These are phyloP conservation scores for Puya raimondii DNA, from an alignment of 176 grass and related monocot species.

Conservation along the genomic window DNA sequence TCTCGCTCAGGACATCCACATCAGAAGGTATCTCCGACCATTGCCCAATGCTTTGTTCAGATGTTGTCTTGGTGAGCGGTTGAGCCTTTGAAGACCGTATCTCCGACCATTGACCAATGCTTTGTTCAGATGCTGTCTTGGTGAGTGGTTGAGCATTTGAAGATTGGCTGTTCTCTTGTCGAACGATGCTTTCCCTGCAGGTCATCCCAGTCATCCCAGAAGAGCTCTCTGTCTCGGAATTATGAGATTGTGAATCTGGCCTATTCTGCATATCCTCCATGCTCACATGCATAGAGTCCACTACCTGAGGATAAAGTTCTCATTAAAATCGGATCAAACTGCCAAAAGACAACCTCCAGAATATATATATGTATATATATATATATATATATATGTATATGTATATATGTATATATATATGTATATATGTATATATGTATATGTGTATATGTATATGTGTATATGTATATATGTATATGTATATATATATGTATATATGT, in stretches of 20 bases:
- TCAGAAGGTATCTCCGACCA: conserved; percentile 79
- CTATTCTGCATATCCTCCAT: conserved; percentile 18
- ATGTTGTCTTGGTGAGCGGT: conserved; percentile 61
- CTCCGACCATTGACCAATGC: conserved; percentile 94
- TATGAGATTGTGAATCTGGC: conserved; percentile 2
- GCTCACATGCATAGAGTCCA: conserved; percentile 24
- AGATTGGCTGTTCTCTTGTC: conserved; percentile 38
- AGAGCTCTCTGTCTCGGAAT: conserved; percentile 20
- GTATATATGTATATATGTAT: too few relatives aligned
- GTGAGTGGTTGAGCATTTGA: conserved; percentile 67
- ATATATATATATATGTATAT: too few relatives aligned
- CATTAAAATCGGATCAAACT: neutral
- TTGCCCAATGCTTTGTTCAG: conserved; percentile 88
- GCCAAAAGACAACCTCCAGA: too few relatives aligned
- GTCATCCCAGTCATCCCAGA: conserved; percentile 11
- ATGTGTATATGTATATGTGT: too few relatives aligned
- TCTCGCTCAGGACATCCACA: conserved; percentile 50
- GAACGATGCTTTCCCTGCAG: conserved; percentile 40
- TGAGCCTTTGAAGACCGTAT: conserved; percentile 63
- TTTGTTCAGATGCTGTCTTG: conserved; percentile 71
- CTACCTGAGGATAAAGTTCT: conserved; percentile 17
- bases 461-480: too few relatives aligned
- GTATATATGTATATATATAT: too few relatives aligned
- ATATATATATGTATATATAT: too few relatives aligned
- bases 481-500: too few relatives aligned